phyloP scores from a whole-genome alignment of 1,284 basidiomycete genomes.

The Puccinia triticina region DNA sequence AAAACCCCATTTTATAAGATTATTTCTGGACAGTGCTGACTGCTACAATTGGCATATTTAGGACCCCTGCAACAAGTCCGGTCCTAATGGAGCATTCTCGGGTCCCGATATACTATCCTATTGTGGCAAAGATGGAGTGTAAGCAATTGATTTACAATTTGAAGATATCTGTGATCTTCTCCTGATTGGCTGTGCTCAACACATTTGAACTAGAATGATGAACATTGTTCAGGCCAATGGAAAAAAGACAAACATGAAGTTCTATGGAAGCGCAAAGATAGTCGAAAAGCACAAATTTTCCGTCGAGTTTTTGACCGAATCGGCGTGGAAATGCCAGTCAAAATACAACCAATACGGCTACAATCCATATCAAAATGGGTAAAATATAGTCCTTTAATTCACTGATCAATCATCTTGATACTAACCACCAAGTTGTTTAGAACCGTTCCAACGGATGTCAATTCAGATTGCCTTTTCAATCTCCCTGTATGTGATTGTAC shows the following conservation, averaged over 20 bases:
- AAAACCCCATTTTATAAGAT: not conserved
- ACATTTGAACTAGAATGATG: constrained; percentile 48
- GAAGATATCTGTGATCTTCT: no score
- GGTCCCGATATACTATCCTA: constrained; percentile 44
- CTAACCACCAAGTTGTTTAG: not conserved
- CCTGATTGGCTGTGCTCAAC: not conserved
- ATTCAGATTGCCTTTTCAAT: constrained; percentile 47
- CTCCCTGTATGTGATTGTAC: constrained; percentile 49
- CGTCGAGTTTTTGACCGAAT: constrained; percentile 33
- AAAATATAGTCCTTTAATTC: not conserved
- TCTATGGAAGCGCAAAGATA: constrained; percentile 34
- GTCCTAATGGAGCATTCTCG: constrained; percentile 37
- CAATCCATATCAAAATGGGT: constrained; percentile 46
- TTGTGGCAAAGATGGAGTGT: constrained; percentile 47
- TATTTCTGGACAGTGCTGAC: constrained; percentile 6
- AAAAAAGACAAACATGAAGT: constrained; percentile 33
- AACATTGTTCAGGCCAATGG: constrained; percentile 45
- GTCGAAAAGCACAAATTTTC: constrained; percentile 32
- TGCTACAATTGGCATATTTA: not conserved
- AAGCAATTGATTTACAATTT: not conserved
- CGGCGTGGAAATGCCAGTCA: constrained; percentile 42
- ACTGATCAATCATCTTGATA: not conserved
- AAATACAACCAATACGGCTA: constrained; percentile 47
- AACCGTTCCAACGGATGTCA: constrained; percentile 32
- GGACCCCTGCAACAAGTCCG: constrained; percentile 31